Conservation (phyloP, 345 rosid genomes). For the Eutrema heterophyllum region DNA sequence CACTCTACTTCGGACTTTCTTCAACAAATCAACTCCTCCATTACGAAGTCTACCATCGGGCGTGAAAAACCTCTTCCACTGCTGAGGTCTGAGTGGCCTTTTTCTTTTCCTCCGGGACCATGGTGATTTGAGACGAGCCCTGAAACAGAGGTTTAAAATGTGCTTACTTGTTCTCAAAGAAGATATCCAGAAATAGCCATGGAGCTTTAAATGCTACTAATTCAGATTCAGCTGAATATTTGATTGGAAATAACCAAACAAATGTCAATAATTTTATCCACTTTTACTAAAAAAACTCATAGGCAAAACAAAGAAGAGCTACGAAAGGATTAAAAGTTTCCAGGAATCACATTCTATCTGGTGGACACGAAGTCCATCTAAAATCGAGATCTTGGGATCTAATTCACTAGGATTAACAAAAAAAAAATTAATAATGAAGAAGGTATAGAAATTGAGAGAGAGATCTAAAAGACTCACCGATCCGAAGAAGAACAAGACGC, state of each 20-base stretch:
- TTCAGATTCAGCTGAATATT: not conserved
- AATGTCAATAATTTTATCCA: not conserved
- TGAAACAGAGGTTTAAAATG: conserved; percentile 27
- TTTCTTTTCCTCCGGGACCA: conserved; percentile 93
- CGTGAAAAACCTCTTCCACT: conserved; percentile 71
- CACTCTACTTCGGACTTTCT: conserved; percentile 92
- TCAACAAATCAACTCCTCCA: conserved; percentile 76
- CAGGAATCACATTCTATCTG: conserved; percentile 1
- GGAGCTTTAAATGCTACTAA: not conserved
- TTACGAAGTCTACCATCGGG: conserved; percentile 71
- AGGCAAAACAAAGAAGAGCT: not conserved
- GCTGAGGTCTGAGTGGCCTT: conserved; percentile 61
- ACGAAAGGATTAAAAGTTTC: not conserved
- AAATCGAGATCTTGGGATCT: not conserved
- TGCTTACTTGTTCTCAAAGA: not conserved
- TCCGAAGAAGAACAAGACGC: conserved; percentile 73
- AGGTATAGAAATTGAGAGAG: not conserved
- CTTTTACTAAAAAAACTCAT: not conserved
- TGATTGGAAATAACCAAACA: not conserved
- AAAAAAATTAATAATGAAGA: no score
- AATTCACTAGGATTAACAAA: not conserved
- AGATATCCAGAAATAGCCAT: not conserved
- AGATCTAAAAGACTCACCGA: conserved; percentile 54
- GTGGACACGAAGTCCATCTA: not conserved
- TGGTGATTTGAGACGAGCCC: conserved; percentile 82